phyloP scores from a whole-genome alignment of 352 stramenopile species.

The Globisporangium acanthophoron region DNA sequence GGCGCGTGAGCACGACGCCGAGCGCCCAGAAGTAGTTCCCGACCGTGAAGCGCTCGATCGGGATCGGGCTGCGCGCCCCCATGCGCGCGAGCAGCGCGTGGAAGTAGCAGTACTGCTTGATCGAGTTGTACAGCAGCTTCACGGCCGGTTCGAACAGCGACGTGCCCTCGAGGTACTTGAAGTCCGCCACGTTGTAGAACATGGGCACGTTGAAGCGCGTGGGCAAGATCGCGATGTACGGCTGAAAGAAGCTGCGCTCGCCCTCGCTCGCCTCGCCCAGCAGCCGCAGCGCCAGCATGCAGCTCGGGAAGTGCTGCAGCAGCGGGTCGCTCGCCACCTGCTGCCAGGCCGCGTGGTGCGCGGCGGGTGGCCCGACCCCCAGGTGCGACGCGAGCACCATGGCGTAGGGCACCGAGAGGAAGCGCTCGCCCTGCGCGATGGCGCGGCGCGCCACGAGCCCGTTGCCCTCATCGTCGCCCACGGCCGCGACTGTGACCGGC shows the following conservation, averaged over 20 bases:
- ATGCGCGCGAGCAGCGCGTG: constrained; percentile 18
- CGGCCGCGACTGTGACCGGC: constrained; percentile 17
- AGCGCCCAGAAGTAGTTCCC: constrained; percentile 54
- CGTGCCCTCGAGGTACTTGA: constrained; percentile 33
- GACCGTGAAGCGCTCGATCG: constrained; percentile 33
- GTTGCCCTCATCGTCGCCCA: constrained; percentile 19
- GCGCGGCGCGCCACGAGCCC: constrained; percentile 21
- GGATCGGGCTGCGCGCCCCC: constrained; percentile 20
- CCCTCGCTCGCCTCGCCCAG: constrained; percentile 25
- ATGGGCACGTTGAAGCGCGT: constrained; percentile 39
- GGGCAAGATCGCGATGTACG: constrained; percentile 44
- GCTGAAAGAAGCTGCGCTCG: constrained; percentile 25
- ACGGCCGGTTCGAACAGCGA: constrained; percentile 31
- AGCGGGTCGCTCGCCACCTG: constrained; percentile 28
- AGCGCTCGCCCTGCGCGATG: constrained; percentile 20
- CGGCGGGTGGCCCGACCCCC: constrained; percentile 12
- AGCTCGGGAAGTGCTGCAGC: constrained; percentile 33
- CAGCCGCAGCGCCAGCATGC: constrained; percentile 34
- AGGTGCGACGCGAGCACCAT: constrained; percentile 23
- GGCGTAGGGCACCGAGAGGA: constrained; percentile 31
- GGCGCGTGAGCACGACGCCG: constrained; percentile 49
- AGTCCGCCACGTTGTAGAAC: constrained; percentile 38
- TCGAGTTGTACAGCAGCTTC: constrained; percentile 48
- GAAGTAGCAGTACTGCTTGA: constrained; percentile 61
- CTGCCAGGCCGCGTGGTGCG: constrained; percentile 15